Evolutionary conservation across 2,329 filamentous ascomycete species (phyloP).

Genomic region (Fusarium udum): DNA sequence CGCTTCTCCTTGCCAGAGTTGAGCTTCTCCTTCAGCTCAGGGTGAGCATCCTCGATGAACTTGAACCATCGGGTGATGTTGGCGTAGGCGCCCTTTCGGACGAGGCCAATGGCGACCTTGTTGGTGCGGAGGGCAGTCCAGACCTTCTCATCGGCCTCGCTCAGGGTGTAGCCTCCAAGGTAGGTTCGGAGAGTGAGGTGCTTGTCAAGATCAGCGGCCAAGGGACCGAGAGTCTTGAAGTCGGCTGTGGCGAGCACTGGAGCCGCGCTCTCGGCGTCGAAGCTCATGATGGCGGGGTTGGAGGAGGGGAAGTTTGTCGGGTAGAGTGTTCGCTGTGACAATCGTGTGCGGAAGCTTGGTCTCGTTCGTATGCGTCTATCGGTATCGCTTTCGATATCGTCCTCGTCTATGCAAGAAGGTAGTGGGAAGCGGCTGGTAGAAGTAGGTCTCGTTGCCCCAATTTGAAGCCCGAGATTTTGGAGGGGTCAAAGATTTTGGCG

Average conservation of each 20-base stretch:
- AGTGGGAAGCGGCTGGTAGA: conserved; percentile 21
- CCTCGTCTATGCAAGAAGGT: conserved; percentile 6
- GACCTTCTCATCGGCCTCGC: conserved; percentile 80
- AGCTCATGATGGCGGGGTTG: conserved; percentile 38
- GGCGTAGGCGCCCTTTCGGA: conserved; percentile 79
- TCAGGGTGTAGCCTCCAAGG: conserved; percentile 81
- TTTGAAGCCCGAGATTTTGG: conserved; percentile 31
- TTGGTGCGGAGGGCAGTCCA: conserved; percentile 87
- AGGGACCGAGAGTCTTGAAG: conserved; percentile 83
- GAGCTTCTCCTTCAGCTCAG: conserved; percentile 76
- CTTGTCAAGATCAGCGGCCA: conserved; percentile 81
- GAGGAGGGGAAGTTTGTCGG: not conserved
- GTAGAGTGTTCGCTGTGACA: not conserved
- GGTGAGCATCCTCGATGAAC: conserved; percentile 83
- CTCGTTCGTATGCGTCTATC: not conserved
- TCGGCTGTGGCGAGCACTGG: conserved; percentile 52
- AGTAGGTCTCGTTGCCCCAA: conserved; percentile 35
- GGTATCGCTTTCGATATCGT: not conserved
- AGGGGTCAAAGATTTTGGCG: conserved; percentile 43
- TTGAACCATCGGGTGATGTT: conserved; percentile 89
- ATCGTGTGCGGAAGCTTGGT: not conserved
- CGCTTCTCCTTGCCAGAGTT: conserved; percentile 66
- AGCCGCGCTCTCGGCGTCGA: conserved; percentile 41
- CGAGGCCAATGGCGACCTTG: conserved; percentile 81
- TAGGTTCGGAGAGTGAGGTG: conserved; percentile 89